Base-by-base conservation (phyloP, 768 basidiomycete species). In the Gloeophyllum trabeum region DNA sequence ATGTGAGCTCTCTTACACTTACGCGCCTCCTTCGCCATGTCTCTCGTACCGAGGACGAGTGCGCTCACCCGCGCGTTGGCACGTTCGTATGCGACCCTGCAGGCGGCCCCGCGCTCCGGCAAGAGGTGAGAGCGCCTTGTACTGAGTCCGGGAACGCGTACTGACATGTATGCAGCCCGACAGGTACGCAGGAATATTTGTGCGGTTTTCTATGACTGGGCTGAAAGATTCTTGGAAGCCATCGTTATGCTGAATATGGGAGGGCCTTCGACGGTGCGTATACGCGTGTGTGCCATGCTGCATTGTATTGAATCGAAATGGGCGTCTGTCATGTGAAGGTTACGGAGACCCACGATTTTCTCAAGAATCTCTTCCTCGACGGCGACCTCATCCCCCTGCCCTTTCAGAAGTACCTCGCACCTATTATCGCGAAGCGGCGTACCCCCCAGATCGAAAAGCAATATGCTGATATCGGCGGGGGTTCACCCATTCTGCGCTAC, bases 211-310 rank as follows among this genome's bases (percentile, higher is more conserved):
- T 26, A 3, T 36, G 21, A 18, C 37, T 48, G 28, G 37, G 24
- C 21, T 5, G 28, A 13, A 16, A 16, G 20, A 38, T 19, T 16
- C 7, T n/a, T n/a, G n/a, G 13, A 42, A 78, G 94, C 86, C 26
- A 74, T 98, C 48, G 91, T 99, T 32, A 87, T 99, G 85, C 69
- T 99, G 66, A 99, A 98, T 62, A 99, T 99, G 96, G 96, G 96
- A 35, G 96, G 96, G 2, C 96, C 94, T 19, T 76, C 86, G 40
- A 93, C 90, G 44, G 90, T 91, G 54, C 52, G 76, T 64, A 26
- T 25, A 41, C 19, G 18, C 39, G 35, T 32, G 35, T 42, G 21
- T 38, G 18, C 25, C 7, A 16, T 2, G 19, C 2, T 4, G 13
- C 21, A 4, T n/a, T 24, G 21, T 32, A 21, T 41, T 37, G n/a